A percentile compares a stretch with the other conserved stretches of the same genome.
These are phyloP conservation scores for Calonectria fujianensis DNA, from an alignment of 2,329 filamentous ascomycete species.

Conservation along the genomic window DNA sequence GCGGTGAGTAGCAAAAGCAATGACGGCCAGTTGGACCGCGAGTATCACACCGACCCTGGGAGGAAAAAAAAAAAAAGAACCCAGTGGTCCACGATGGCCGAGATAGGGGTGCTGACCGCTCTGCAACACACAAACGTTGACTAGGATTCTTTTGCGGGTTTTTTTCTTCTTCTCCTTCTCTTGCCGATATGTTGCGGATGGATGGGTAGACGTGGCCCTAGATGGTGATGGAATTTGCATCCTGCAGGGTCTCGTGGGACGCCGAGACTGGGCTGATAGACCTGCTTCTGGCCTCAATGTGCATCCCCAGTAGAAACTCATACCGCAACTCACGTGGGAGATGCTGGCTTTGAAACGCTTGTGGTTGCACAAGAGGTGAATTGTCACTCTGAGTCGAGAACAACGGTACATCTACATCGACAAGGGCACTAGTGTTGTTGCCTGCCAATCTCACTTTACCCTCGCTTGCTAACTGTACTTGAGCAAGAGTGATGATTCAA, in stretches of 20 bases:
- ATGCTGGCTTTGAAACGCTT: slow-evolving; percentile 18
- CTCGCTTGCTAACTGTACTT: neutral
- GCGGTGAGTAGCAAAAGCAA: slow-evolving; percentile 55
- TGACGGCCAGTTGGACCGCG: slow-evolving; percentile 38
- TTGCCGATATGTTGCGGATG: slow-evolving; percentile 32
- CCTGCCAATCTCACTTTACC: slow-evolving; percentile 6
- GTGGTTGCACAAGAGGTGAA: slow-evolving; percentile 25
- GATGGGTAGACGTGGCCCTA: slow-evolving; percentile 40
- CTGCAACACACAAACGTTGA: slow-evolving; percentile 43
- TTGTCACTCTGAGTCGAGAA: slow-evolving; percentile 20
- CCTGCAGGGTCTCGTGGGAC: slow-evolving; percentile 41
- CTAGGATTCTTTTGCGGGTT: slow-evolving; percentile 32
- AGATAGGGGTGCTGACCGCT: slow-evolving; percentile 47
- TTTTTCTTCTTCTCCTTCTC: slow-evolving; percentile 13
- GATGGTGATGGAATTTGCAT: slow-evolving; percentile 34
- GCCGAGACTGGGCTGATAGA: slow-evolving; percentile 36
- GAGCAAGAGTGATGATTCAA: slow-evolving; percentile 2
- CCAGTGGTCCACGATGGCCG: slow-evolving; percentile 43
- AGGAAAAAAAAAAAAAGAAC: slow-evolving; percentile 12
- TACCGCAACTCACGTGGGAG: slow-evolving; percentile 25
- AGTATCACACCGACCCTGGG: slow-evolving; percentile 48
- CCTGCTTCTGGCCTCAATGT: slow-evolving; percentile 34
- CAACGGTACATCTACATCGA: slow-evolving; percentile 14
- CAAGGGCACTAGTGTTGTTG: neutral
- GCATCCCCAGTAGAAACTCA: slow-evolving; percentile 13